Percentiles rank a stretch among this genome's conserved stretches.
phyloP scores from a whole-genome alignment of 2,329 filamentous ascomycete species.

The Aspergillus floridensis region DNA sequence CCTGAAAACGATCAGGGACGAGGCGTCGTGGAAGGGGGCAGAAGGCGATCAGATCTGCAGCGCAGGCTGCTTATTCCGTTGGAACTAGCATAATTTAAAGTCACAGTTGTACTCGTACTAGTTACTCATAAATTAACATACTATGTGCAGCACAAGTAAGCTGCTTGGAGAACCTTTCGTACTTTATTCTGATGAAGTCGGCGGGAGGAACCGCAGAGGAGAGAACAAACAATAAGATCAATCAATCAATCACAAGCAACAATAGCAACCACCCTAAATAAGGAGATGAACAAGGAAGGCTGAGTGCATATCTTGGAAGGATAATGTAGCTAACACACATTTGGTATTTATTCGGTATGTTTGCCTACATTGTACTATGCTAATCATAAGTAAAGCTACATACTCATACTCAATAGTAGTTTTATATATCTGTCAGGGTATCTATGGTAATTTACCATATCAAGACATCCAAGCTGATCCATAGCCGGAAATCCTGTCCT shows the following conservation, averaged over 20 bases:
- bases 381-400: no score
- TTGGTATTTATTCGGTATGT: no score
- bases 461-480: no score
- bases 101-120: neutral
- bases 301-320: no score
- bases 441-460: no score
- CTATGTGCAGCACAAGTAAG: no score
- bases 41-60: neutral
- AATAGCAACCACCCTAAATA: neutral
- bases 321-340: no score
- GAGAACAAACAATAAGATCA: neutral
- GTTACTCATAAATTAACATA: neutral
- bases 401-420: no score
- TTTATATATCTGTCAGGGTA: no score
- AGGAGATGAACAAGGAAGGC: neutral
- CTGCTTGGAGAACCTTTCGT: neutral
- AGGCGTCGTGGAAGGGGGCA: neutral
- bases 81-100: neutral
- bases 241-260: neutral
- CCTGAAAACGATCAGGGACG: neutral
- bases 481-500: neutral
- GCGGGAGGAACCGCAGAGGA: neutral
- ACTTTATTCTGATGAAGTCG: neutral
- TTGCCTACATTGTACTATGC: no score
- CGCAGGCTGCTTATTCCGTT: neutral